Evolutionary conservation across 495 filamentous ascomycete species (phyloP).

Genomic region (Penicillium cataractarum): DNA sequence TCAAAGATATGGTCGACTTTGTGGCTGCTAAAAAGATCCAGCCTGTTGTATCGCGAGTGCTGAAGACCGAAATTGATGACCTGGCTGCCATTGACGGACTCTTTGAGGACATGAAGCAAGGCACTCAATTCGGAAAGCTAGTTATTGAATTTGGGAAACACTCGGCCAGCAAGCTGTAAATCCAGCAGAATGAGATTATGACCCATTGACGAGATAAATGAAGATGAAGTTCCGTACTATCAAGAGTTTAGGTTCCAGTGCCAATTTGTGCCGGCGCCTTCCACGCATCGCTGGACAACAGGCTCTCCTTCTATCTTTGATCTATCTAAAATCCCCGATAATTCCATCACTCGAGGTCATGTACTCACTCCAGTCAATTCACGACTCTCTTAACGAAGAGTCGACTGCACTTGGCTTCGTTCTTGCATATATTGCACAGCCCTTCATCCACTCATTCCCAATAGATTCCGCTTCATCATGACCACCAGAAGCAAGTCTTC

Average conservation of each 20-base stretch:
- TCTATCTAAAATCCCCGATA: neutral
- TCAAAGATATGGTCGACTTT: slow-evolving; percentile 76
- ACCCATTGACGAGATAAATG: slow-evolving; percentile 4
- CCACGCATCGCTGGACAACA: neutral
- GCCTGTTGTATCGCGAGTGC: slow-evolving; percentile 65
- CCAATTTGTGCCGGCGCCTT: neutral
- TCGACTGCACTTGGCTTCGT: neutral
- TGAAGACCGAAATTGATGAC: slow-evolving; percentile 64
- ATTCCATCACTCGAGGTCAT: neutral
- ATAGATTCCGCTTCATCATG: neutral
- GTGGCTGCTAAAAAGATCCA: slow-evolving; percentile 63
- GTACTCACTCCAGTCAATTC: neutral
- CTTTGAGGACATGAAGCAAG: slow-evolving; percentile 75
- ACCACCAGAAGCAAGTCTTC: neutral
- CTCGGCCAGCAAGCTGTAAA: slow-evolving; percentile 48
- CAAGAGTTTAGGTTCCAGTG: neutral
- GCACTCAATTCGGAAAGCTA: slow-evolving; percentile 79
- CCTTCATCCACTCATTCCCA: neutral
- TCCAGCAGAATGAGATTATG: slow-evolving; percentile 6
- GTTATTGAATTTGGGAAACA: slow-evolving; percentile 59
- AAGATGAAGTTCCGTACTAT: neutral
- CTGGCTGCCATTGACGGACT: slow-evolving; percentile 65
- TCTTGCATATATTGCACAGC: neutral
- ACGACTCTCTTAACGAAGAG: neutral
- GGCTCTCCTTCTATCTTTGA: neutral